phyloP scores from a whole-genome alignment of 495 filamentous ascomycete species.

The Penicillium bovifimosum region DNA sequence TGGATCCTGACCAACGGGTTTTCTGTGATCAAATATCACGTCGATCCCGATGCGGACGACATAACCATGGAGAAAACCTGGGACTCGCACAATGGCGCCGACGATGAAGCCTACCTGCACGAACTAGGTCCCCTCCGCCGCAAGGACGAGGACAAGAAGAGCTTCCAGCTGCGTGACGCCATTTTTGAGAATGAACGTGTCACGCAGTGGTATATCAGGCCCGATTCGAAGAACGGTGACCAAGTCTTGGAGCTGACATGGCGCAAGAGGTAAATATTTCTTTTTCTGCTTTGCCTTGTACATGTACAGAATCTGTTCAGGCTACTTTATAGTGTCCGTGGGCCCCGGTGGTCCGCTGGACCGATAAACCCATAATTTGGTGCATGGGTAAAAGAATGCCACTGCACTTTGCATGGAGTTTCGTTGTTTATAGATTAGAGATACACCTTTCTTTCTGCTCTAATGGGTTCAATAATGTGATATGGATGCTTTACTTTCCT shows the following conservation, averaged over 20 bases:
- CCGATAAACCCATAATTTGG: slow-evolving; percentile 12
- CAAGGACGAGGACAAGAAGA: slow-evolving; percentile 36
- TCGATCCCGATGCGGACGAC: slow-evolving; percentile 25
- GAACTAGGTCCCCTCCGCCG: slow-evolving; percentile 38
- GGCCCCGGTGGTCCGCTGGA: neutral
- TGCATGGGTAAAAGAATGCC: slow-evolving; percentile 16
- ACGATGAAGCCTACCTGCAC: slow-evolving; percentile 36
- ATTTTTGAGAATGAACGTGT: slow-evolving; percentile 28
- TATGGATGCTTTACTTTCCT: slow-evolving; percentile 10
- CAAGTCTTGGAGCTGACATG: slow-evolving; percentile 39
- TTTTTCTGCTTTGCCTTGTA: slow-evolving; percentile 1
- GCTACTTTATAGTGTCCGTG: slow-evolving; percentile 1
- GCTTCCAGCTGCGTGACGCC: slow-evolving; percentile 31
- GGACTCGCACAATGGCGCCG: slow-evolving; percentile 37
- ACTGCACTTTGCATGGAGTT: slow-evolving; percentile 16
- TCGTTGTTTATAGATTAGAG: slow-evolving; percentile 26
- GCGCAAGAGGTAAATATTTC: slow-evolving; percentile 26
- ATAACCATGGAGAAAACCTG: slow-evolving; percentile 44
- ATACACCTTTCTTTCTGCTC: slow-evolving; percentile 16
- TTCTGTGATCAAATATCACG: slow-evolving; percentile 49
- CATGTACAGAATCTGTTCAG: slow-evolving; percentile 10
- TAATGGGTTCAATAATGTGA: slow-evolving; percentile 20
- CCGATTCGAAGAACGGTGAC: slow-evolving; percentile 31
- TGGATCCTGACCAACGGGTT: slow-evolving; percentile 56
- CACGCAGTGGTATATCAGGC: slow-evolving; percentile 39